Base-by-base conservation (phyloP, 768 basidiomycete genomes). In the Phylloporus rhodoxanthus region DNA sequence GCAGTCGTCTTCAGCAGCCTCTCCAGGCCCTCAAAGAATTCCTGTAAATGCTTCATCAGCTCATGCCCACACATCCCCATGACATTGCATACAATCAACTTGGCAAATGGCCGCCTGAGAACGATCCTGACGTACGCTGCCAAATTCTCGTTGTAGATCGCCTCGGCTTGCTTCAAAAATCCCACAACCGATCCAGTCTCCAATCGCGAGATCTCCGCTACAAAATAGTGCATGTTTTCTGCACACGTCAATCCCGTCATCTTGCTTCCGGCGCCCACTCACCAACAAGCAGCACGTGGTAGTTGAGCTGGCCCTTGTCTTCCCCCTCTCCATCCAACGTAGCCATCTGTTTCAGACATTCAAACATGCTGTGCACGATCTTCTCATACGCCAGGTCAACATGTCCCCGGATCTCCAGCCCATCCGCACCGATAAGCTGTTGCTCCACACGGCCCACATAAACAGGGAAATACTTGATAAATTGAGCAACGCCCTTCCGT, bases 141-240 rank as follows among this genome's bases (percentile, higher is more conserved):
- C 54, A 98, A 68, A 64, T 93, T 96, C 63, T 97, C 92, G 40
- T 90, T 87, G 63, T 96, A 97, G 43, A 93, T 84, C 0, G 69
- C 72, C 65, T 91, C 84, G 0, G 94, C 95, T 48, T 78, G 79
- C 55, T 77, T 78, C 43, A 84, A 69, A 61, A 90, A 92, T 1
- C 70, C 60, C 41, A 72, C 70, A 54, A 87, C 72, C 42, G 89
- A 78, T 48, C 77, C 70, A 45, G 84, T 70, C 61, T 87, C 79
- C 59, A 91, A 73, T 56, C 78, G 79, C 0, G 84, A 77, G 29
- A 87, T 82, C 61, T 95, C 93, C 0, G 85, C 80, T 32, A 92
- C 79, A 63, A 96, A 95, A 62, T 87, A 84, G 56, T 94, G 88
- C 93, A 95, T 96, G 64, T 98, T 98, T 69, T 96, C 95, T 98